Base-by-base conservation (phyloP, 2,329 filamentous ascomycete genomes). In the Verruconis gallopava region DNA sequence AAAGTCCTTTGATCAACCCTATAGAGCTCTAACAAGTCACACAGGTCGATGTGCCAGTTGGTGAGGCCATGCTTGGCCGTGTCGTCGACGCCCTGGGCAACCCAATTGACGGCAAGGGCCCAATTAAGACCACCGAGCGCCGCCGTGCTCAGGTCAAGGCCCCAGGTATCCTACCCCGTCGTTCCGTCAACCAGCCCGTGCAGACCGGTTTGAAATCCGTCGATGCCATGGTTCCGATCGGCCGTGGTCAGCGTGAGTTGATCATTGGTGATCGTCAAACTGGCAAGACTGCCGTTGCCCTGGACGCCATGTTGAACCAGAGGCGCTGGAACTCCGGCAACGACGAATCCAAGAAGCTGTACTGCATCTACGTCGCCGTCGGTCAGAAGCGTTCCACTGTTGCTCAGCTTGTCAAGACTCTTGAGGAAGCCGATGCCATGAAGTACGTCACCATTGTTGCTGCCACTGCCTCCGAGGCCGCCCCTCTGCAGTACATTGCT, bases 241-340 rank as follows among this genome's bases (percentile, higher is more conserved):
- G 91, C 66, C 91, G 91, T 89, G 91, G 91, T 63, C 91, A 98
- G 78, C 91, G 91, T 89, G 91, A 98, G 76, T 74, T 98, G 78
- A 96, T 98, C 69, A 98, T 98, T 69, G 91, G 91, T 75, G 91
- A 98, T 67, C 91, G 91, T 86, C 91, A 98, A 73, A 98, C 91
- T 59, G 91, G 91, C 70, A 98, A 98, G 83, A 98, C 91, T 63
- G 91, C 91, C 60, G 89, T 98, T 64, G 89, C 82, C 60, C 85
- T 98, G 49, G 91, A 98, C 66, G 79, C 89, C 67, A 96, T 98
- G 57, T 81, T 98, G 50, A 98, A 98, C 82, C 91, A 98, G 77
- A 93, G 91, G 79, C 78, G 89, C 63, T 96, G 89, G 89, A 98
- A 98, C 79, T 73, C 68, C 64, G 59, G 68, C 63, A 73, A 62